Evolutionary conservation across 495 filamentous ascomycete species (phyloP).

Genomic region (Lophiotrema nucula): DNA sequence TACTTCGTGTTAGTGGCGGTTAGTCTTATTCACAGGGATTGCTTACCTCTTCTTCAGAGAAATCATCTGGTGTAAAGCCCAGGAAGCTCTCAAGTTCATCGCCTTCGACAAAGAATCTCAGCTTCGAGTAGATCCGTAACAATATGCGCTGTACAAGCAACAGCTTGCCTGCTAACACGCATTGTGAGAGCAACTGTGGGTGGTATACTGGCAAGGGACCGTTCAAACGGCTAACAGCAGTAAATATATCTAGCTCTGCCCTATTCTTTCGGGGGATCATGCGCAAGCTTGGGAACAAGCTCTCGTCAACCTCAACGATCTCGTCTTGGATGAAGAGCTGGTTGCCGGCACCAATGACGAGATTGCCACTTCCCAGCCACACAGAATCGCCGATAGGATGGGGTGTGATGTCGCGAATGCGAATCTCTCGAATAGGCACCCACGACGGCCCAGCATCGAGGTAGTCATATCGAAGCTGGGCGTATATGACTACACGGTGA

Average conservation of each 20-base stretch:
- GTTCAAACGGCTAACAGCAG: conserved; percentile 77
- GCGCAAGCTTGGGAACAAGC: conserved; percentile 62
- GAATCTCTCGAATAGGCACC: conserved; percentile 79
- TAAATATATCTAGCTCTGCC: conserved; percentile 65
- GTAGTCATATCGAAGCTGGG: conserved; percentile 93
- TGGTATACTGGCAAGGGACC: conserved; percentile 90
- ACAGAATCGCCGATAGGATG: conserved; percentile 91
- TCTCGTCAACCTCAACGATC: conserved; percentile 61
- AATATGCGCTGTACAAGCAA: conserved; percentile 71
- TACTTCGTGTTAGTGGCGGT: conserved; percentile 5
- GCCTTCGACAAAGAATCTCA: conserved; percentile 82
- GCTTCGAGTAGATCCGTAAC: conserved; percentile 67
- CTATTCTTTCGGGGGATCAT: conserved; percentile 55
- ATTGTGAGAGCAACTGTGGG: conserved; percentile 87
- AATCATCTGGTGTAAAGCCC: conserved; percentile 67
- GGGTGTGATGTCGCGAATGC: conserved; percentile 76
- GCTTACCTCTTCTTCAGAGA: conserved; percentile 55
- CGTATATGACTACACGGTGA: conserved; percentile 77
- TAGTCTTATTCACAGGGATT: background rate
- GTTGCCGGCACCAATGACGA: conserved; percentile 87
- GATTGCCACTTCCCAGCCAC: conserved; percentile 79
- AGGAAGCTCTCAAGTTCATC: conserved; percentile 80
- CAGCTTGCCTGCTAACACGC: conserved; percentile 78
- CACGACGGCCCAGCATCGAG: conserved; percentile 86
- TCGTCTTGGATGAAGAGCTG: conserved; percentile 88